Evolutionary conservation across 2,329 filamentous ascomycete species (phyloP).

Genomic region (Botrytis galanthina): DNA sequence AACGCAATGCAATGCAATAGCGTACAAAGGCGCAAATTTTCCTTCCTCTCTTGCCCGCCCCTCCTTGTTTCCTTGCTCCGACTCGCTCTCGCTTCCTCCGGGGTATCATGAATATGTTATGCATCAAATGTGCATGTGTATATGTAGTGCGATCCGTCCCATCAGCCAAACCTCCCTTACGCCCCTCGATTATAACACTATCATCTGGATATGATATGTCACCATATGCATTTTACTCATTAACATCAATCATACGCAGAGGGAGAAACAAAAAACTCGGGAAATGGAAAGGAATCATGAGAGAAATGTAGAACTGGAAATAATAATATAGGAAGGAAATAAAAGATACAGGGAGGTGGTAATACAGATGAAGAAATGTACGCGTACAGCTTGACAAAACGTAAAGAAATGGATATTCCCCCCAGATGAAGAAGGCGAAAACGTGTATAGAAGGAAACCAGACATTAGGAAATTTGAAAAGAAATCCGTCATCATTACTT

Average conservation of each 20-base stretch:
- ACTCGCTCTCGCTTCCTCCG: neutral
- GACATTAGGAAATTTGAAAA: neutral
- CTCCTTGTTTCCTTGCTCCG: neutral
- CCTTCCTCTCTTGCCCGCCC: neutral
- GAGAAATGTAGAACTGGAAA: neutral
- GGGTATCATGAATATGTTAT: constrained; percentile 20
- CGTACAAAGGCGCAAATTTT: constrained; percentile 4
- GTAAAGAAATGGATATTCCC: neutral
- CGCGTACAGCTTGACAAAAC: neutral
- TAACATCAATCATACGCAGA: constrained; percentile 12
- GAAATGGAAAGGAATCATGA: neutral
- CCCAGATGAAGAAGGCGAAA: neutral
- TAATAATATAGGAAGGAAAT: neutral
- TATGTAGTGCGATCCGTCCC: constrained; percentile 7
- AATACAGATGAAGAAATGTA: constrained; percentile 1
- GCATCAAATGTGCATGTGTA: neutral
- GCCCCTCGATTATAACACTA: neutral
- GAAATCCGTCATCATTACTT: constrained; percentile 11
- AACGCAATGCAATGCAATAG: constrained; percentile 11
- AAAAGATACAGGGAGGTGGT: constrained; percentile 1
- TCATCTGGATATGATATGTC: neutral
- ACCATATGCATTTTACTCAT: constrained; percentile 16
- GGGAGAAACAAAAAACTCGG: neutral
- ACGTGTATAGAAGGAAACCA: constrained; percentile 1
- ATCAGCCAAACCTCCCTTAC: neutral